phyloP scores from a whole-genome alignment of 2,329 filamentous ascomycete genomes.

The Epichloe amarillans region DNA sequence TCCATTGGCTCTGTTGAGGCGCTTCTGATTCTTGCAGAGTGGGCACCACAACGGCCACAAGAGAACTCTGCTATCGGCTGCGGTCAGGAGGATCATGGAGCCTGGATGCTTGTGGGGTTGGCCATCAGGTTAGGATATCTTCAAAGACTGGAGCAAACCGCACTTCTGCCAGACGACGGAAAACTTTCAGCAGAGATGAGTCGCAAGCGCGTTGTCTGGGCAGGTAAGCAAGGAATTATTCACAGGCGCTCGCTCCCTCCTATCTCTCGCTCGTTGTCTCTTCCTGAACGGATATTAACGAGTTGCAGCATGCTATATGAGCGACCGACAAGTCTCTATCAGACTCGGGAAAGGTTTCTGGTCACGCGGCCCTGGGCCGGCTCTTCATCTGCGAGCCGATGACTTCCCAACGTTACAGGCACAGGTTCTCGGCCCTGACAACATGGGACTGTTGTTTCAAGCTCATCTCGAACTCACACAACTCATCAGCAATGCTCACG shows the following conservation, averaged over 20 bases:
- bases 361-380: constrained; percentile 56
- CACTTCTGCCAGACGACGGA: constrained; percentile 46
- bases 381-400: constrained; percentile 49
- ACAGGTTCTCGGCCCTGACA: constrained; percentile 44
- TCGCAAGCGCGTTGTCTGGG: constrained; percentile 55
- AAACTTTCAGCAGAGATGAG: constrained; percentile 46
- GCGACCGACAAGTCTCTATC: constrained; percentile 55
- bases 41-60: constrained; percentile 54
- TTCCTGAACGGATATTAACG: background rate
- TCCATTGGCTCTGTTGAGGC: constrained; percentile 61
- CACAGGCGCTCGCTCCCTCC: no score
- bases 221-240: constrained; percentile 24
- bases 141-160: constrained; percentile 54
- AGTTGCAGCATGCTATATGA: constrained; percentile 44
- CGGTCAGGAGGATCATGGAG: constrained; percentile 60
- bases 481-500: constrained; percentile 60
- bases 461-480: constrained; percentile 59
- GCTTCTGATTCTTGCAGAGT: constrained; percentile 56
- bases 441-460: constrained; percentile 56
- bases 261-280: background rate
- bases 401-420: constrained; percentile 56
- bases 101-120: constrained; percentile 65
- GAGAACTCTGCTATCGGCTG: constrained; percentile 51
- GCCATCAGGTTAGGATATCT: constrained; percentile 59
- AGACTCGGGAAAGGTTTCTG: constrained; percentile 61